Percentiles rank a stretch among this genome's conserved stretches.
Evolutionary conservation across 2,329 filamentous ascomycete species (phyloP).

Genomic region (Arachnomyces sp.): DNA sequence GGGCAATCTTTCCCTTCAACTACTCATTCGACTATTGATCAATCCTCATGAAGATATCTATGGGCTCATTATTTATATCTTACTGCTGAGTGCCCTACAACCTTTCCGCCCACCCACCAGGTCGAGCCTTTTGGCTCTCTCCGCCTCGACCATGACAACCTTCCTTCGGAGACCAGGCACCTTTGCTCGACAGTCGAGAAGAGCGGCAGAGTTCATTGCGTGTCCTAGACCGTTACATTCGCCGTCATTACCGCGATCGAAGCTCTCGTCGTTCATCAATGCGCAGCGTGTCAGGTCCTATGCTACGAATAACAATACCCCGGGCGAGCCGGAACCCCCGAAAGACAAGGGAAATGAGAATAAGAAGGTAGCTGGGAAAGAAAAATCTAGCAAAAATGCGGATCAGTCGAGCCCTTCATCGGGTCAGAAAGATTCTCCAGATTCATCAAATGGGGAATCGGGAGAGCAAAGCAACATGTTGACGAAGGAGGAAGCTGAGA

Average conservation of each 20-base stretch:
- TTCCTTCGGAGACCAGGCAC: constrained; percentile 60
- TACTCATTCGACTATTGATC: neutral
- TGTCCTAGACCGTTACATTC: constrained; percentile 40
- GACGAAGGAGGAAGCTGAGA: constrained; percentile 49
- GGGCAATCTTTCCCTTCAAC: neutral
- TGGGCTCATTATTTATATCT: constrained; percentile 20
- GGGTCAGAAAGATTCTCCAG: constrained; percentile 25
- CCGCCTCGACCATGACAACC: constrained; percentile 53
- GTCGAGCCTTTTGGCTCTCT: constrained; percentile 23
- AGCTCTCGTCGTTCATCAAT: constrained; percentile 30
- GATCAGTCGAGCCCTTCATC: constrained; percentile 10
- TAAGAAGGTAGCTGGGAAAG: constrained; percentile 14
- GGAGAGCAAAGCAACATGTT: constrained; percentile 38
- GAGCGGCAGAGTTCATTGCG: constrained; percentile 47
- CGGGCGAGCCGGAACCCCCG: constrained; percentile 38
- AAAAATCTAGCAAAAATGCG: constrained; percentile 14
- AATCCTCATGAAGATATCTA: constrained; percentile 12
- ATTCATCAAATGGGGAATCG: constrained; percentile 24
- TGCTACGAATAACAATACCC: constrained; percentile 31
- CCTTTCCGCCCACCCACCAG: too few relatives aligned
- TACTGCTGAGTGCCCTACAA: constrained; percentile 12
- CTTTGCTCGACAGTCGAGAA: constrained; percentile 55
- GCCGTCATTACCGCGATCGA: constrained; percentile 29
- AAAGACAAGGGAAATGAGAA: constrained; percentile 24
- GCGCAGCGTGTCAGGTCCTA: constrained; percentile 32